Base-by-base conservation (phyloP, 73 alveolate genomes). In the Paramecium caudatum region DNA sequence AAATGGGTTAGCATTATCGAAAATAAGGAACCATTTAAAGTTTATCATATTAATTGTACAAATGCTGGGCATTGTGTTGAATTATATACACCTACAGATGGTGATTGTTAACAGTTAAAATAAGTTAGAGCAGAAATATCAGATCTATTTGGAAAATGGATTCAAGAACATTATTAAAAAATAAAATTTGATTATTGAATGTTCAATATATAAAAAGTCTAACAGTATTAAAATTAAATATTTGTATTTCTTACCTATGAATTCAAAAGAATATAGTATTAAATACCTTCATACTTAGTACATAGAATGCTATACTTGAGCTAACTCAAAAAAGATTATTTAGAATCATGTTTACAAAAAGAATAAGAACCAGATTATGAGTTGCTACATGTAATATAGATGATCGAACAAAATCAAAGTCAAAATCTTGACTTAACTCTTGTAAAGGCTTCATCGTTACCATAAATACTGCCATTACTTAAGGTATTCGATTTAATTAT, bases 21-120 rank as follows among this genome's bases (percentile, higher is more conserved):
- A 34, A 17, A 34, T 9, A 2, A 84, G 15, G 90, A 83, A 8
- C 91, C 83, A 33, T 46, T 91, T 43, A 78, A 49, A 34, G 92
- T 93, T 17, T 65, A 45, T 33, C 62, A 91, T 5, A 62, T 93
- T 36, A 91, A 93, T 23, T 95, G 98, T 82, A 84, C 82, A 68
- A 49, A 93, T 90, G 94, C 97, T 69, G 97, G 94, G 39, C 98
- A 95, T 82, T 95, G 98, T 82, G 96, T 93, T 13, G 98, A 95
- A 16, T 92, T 95, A 21, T 91, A 93, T 62, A 95, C 96, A 6
- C 80, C 80, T 23, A 55, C 43, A 27, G 80, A 55, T 55, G 3
- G 30, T 10, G 80, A 55, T 55, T 55, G 80, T 27, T 13, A 19
- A 10, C 32, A 55, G 30, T 23, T 55, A 7, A 55, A 55, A 55